Base-by-base conservation (phyloP, 768 basidiomycete species). In the Tricholoma saponaceum region DNA sequence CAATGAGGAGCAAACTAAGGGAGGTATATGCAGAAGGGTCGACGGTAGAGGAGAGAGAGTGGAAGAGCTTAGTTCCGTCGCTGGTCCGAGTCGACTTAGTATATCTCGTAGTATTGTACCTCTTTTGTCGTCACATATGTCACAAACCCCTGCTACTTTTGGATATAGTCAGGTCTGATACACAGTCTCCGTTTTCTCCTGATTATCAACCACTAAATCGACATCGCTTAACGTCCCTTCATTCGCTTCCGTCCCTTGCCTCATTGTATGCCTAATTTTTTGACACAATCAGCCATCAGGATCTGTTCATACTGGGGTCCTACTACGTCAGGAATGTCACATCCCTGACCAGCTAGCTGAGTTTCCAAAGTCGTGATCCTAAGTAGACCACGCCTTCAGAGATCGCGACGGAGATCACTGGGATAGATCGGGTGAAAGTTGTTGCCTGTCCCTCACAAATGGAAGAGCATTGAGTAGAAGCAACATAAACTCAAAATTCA, bases 171-270 rank as follows among this genome's bases (percentile, higher is more conserved):
- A n/a, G n/a, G n/a, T n/a, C n/a, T n/a, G 30, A 28, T 28, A 28
- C 28, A 28, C 28, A 28, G 28, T 28, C 28, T 28, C 28, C 28
- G 28, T 28, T 28, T 28, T 28, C 28, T 28, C 28, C 28, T 28
- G 28, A 28, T 28, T 28, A 14, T 46, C 44, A 50, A 43, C 28
- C 44, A 9, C 13, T 51, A 16, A 18, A 50, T n/a, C 41, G 51
- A 56, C 53, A 56, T 62, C 58, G 56, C n/a, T n/a, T n/a, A n/a
- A n/a, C 26, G 41, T 62, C 56, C 58, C 50, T 32, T 58, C 52
- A 51, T 47, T 58, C 43, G 52, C 25, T 32, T 39, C 54, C 51
- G 58, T 43, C 49, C 41, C 47, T 26, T 52, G 51, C 62, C 62
- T 64, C 62, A 55, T 56, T 61, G 62, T 54, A 52, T 10, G 14